Percentiles rank a stretch among this genome's conserved stretches.
Conservation (phyloP, 179 eudicot genomes). For the Beta corolliflora region DNA sequence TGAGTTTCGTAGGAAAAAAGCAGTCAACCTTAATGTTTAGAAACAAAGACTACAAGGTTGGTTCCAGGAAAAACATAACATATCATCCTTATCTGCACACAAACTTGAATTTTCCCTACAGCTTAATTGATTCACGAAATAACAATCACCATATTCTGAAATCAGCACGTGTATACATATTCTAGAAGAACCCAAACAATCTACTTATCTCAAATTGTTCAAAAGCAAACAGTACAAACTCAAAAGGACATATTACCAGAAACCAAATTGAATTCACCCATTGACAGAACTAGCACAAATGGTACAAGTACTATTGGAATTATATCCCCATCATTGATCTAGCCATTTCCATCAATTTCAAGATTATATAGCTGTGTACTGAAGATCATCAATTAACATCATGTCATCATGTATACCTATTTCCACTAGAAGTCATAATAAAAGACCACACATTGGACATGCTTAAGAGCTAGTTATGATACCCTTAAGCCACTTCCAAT, state of each 20-base stretch:
- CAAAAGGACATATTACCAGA: background rate
- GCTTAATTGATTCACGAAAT: background rate
- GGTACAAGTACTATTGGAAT: background rate
- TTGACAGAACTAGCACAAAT: background rate
- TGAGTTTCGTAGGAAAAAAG: background rate
- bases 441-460: background rate
- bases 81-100: background rate
- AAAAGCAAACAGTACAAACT: too few relatives aligned
- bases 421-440: background rate
- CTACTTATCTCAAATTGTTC: background rate
- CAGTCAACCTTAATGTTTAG: too few relatives aligned
- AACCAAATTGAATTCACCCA: background rate
- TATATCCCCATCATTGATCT: background rate
- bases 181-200: background rate
- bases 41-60: background rate
- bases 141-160: background rate
- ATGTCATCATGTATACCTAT: background rate
- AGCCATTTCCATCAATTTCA: background rate
- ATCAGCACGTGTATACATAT: background rate
- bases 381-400: background rate
- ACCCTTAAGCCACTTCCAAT: background rate
- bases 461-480: background rate
- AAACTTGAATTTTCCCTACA: too few relatives aligned
- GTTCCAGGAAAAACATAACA: background rate
- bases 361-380: background rate